Evolutionary conservation across 768 basidiomycete genomes (phyloP).

Genomic region (Kwoniella sp.): DNA sequence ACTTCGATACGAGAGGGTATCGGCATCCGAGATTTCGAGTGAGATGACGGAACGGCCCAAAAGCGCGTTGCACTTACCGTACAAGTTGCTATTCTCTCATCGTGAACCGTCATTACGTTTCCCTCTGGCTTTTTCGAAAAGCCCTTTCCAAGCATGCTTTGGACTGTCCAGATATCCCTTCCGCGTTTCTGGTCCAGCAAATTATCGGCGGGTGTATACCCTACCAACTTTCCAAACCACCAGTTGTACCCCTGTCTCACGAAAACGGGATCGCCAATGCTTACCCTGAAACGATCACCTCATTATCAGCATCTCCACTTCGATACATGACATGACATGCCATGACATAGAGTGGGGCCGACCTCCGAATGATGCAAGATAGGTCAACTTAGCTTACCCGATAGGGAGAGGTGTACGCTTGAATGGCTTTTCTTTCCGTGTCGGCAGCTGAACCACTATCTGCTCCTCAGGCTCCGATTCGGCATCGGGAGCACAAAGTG

Average conservation of each 20-base stretch:
- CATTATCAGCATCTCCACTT: too few relatives aligned
- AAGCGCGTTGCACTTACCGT: slow-evolving; percentile 29
- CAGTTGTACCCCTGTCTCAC: slow-evolving; percentile 4
- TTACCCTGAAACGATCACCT: not conserved
- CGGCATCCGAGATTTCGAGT: too few relatives aligned
- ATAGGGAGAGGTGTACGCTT: slow-evolving; percentile 1
- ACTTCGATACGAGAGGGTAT: too few relatives aligned
- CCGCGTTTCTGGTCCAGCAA: not conserved
- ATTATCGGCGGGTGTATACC: not conserved
- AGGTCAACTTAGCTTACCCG: slow-evolving; percentile 11
- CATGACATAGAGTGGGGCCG: not conserved
- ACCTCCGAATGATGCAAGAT: not conserved
- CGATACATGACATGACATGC: not conserved
- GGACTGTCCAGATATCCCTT: not conserved
- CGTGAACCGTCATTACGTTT: slow-evolving; percentile 27
- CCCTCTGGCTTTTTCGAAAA: slow-evolving; percentile 4
- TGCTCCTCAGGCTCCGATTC: not conserved
- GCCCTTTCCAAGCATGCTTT: not conserved
- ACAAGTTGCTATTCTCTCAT: slow-evolving; percentile 34
- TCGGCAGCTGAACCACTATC: not conserved
- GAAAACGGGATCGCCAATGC: slow-evolving; percentile 8
- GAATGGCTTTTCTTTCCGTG: not conserved
- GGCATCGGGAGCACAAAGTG: not conserved
- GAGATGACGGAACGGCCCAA: too few relatives aligned
- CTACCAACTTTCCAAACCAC: not conserved